These are phyloP conservation scores for Colletotrichum tabaci DNA, from an alignment of 2,329 filamentous ascomycete species.

Conservation along the genomic window DNA sequence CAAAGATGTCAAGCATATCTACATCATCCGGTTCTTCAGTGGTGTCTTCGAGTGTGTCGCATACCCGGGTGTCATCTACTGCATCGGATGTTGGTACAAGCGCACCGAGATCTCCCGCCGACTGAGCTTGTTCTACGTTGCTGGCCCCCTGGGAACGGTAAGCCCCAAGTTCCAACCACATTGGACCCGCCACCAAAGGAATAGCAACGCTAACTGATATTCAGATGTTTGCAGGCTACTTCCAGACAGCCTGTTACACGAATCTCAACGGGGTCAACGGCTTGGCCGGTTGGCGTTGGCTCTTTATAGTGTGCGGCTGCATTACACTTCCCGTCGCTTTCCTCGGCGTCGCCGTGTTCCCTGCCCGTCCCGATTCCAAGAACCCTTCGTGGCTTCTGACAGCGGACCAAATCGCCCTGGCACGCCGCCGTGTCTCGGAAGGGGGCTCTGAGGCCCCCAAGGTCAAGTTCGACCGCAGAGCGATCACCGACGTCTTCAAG, in stretches of 20 bases:
- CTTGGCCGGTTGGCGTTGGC: conserved; percentile 38
- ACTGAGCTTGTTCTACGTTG: conserved; percentile 28
- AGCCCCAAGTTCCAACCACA: not conserved
- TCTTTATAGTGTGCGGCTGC: conserved; percentile 39
- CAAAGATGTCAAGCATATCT: conserved; percentile 49
- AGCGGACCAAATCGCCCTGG: conserved; percentile 46
- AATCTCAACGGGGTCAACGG: conserved; percentile 39
- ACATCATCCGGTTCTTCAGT: conserved; percentile 47
- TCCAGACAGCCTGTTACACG: conserved; percentile 36
- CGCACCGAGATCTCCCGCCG: conserved; percentile 32
- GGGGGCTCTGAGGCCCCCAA: conserved; percentile 49
- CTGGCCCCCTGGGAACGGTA: conserved; percentile 30
- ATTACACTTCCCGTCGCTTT: conserved; percentile 36
- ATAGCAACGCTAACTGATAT: not conserved
- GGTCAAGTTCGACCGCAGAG: conserved; percentile 51
- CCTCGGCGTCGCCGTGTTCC: conserved; percentile 42
- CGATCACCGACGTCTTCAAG: conserved; percentile 55
- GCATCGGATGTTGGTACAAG: conserved; percentile 35
- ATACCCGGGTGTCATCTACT: conserved; percentile 29
- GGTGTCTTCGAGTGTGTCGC: conserved; percentile 30
- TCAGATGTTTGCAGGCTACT: conserved; percentile 41
- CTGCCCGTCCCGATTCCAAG: conserved; percentile 48
- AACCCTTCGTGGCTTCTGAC: conserved; percentile 50
- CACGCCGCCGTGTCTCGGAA: conserved; percentile 46
- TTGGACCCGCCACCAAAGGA: not conserved